Base-by-base conservation (phyloP, 169 alveolate genomes). In the Plasmodium blacklocki region DNA sequence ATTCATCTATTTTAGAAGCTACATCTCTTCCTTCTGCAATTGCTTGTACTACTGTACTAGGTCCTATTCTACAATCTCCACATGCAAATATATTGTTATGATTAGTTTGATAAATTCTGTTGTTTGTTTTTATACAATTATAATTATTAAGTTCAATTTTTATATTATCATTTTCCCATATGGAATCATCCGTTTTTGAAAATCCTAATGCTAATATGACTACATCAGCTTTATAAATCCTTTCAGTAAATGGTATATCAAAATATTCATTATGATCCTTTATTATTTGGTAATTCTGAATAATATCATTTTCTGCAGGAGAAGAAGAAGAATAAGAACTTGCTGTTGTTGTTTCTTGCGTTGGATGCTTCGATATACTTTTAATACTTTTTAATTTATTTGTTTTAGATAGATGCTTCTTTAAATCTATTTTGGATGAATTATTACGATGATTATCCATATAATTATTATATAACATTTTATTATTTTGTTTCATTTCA, bases 41-140 rank as follows among this genome's bases (percentile, higher is more conserved):
- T 2, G 94, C 96, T 78, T 92, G 92, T 23, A 93, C 96, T 50
- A 93, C 94, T 23, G 92, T 78, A 8, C 93, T 88, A 39, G 92
- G 93, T 23, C 96, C 96, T 6, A 93, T 88, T 47, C 95, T 66
- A 68, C 96, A 93, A 67, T 93, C 96, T 5, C 96, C 96, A 14
- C 95, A 93, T 19, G 94, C 95, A 62, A 89, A 93, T 68, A 93
- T 86, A 19, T 86, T 70, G 52, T 86, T 86, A 29, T 72, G 47
- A 54, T 71, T 62, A 7, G 92, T 86, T 73, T 86, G 92, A 72
- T 88, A 88, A 45, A 56, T 88, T 32, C 70, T 72, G 8, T 71
- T 47, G 18, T 73, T 47, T 32, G 93, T 88, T 66, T 76, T 88
- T 47, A 78, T 88, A 14, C 89, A 88, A 68, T 88, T 88, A 60